phyloP scores from a whole-genome alignment of 2,329 filamentous ascomycete genomes.

The Fusarium sp. region DNA sequence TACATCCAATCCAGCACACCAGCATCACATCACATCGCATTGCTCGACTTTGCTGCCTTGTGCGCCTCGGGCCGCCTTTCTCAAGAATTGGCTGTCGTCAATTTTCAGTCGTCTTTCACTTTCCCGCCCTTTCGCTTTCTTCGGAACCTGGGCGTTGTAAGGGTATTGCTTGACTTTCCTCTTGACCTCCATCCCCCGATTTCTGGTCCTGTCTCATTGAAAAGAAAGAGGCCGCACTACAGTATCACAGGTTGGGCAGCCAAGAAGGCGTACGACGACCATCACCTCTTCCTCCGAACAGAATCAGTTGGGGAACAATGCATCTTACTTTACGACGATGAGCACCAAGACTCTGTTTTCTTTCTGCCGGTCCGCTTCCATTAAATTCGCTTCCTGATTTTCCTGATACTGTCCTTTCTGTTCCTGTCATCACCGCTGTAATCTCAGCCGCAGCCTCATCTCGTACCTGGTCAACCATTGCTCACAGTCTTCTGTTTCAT shows the following conservation, averaged over 20 bases:
- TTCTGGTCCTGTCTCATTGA: slow-evolving; percentile 26
- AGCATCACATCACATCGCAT: slow-evolving; percentile 36
- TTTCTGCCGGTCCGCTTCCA: slow-evolving; percentile 60
- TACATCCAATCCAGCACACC: slow-evolving; percentile 27
- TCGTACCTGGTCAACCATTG: slow-evolving; percentile 27
- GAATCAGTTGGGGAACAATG: slow-evolving; percentile 46
- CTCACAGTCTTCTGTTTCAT: slow-evolving; percentile 25
- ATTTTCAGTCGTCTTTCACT: slow-evolving; percentile 6
- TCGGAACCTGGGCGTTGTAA: slow-evolving; percentile 26
- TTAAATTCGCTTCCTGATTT: slow-evolving; percentile 65
- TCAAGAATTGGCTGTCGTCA: slow-evolving; percentile 11
- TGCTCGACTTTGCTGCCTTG: slow-evolving; percentile 26
- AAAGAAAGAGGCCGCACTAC: slow-evolving; percentile 18
- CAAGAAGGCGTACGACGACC: slow-evolving; percentile 29
- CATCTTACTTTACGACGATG: slow-evolving; percentile 61
- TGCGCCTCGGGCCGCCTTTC: slow-evolving; percentile 30
- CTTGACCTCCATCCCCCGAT: slow-evolving; percentile 17
- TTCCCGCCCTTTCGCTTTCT: slow-evolving; percentile 18
- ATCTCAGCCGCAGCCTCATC: slow-evolving; percentile 34
- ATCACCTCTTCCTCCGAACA: slow-evolving; percentile 25
- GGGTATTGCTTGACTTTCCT: slow-evolving; percentile 15
- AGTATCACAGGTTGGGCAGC: slow-evolving; percentile 17
- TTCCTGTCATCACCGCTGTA: slow-evolving; percentile 41
- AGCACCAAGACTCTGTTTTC: slow-evolving; percentile 61
- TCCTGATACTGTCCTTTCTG: slow-evolving; percentile 44